Evolutionary conservation across 106 monocot genomes (phyloP).

Genomic region (Phalaenopsis aphrodite): DNA sequence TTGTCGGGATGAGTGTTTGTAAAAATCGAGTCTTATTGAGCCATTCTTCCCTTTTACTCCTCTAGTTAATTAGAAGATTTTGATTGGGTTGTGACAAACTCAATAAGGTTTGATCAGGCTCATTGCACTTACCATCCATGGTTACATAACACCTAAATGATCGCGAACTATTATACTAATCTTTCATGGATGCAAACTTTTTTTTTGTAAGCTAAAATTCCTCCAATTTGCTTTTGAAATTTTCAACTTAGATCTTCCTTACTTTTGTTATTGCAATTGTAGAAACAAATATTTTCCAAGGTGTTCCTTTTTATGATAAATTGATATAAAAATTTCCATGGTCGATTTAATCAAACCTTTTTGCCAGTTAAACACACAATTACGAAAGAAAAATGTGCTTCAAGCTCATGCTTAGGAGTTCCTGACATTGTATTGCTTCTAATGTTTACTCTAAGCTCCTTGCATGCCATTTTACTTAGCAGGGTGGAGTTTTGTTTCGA

Average conservation of each 20-base stretch:
- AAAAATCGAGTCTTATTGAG: too few relatives aligned
- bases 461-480: neutral
- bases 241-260: neutral
- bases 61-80: too few relatives aligned
- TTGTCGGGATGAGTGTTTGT: too few relatives aligned
- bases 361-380: neutral
- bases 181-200: neutral
- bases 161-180: too few relatives aligned
- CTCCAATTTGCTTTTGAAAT: neutral
- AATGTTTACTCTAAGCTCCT: neutral
- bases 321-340: neutral
- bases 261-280: neutral
- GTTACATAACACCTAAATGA: too few relatives aligned
- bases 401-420: neutral
- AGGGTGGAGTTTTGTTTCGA: constrained; percentile 86
- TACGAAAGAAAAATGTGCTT: neutral
- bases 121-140: too few relatives aligned
- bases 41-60: too few relatives aligned
- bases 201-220: neutral
- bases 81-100: too few relatives aligned
- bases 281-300: too few relatives aligned
- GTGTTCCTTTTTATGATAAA: neutral
- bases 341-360: neutral
- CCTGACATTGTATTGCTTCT: neutral
- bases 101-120: too few relatives aligned